phyloP scores from a whole-genome alignment of 192 early-diverging fungal species.

The Jimgerdemannia lactiflua region DNA sequence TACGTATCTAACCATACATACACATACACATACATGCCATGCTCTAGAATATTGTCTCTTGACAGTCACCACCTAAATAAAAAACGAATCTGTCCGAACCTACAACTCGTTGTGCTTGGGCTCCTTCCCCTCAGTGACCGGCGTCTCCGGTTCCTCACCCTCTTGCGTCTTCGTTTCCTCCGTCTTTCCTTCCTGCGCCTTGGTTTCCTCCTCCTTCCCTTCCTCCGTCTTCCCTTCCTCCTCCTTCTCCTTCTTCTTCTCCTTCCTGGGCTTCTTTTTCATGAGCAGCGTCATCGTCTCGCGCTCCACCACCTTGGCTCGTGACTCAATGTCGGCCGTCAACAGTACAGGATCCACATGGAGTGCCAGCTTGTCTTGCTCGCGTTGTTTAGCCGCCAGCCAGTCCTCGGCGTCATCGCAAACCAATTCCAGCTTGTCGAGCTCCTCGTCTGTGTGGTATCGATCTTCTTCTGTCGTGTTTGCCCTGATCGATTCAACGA shows the following conservation, averaged over 20 bases:
- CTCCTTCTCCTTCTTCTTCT: constrained; percentile 25
- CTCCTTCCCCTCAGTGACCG: constrained; percentile 6
- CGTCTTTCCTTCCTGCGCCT: constrained; percentile 22
- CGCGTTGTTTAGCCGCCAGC: constrained; percentile 55
- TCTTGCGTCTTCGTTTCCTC: constrained; percentile 24
- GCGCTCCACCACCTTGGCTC: constrained; percentile 43
- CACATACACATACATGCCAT: too few relatives aligned
- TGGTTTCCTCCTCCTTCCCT: constrained; percentile 2
- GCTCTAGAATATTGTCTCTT: too few relatives aligned
- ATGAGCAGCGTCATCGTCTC: constrained; percentile 50
- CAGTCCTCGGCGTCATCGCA: constrained; percentile 59
- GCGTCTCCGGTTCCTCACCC: constrained; percentile 13
- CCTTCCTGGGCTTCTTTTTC: constrained; percentile 57
- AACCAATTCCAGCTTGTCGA: constrained; percentile 47
- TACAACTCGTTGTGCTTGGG: constrained; percentile 21
- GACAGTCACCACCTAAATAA: not conserved
- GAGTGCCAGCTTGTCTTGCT: constrained; percentile 54
- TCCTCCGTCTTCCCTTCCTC: constrained; percentile 12
- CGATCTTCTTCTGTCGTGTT: constrained; percentile 47
- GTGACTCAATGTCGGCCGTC: constrained; percentile 50
- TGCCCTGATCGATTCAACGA: constrained; percentile 41
- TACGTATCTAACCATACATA: too few relatives aligned
- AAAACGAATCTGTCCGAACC: constrained; percentile 2
- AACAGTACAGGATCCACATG: constrained; percentile 66
- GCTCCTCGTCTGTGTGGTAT: constrained; percentile 54